Evolutionary conservation across 192 early-diverging fungal genomes (phyloP).

Genomic region (Geranomyces michiganensis): DNA sequence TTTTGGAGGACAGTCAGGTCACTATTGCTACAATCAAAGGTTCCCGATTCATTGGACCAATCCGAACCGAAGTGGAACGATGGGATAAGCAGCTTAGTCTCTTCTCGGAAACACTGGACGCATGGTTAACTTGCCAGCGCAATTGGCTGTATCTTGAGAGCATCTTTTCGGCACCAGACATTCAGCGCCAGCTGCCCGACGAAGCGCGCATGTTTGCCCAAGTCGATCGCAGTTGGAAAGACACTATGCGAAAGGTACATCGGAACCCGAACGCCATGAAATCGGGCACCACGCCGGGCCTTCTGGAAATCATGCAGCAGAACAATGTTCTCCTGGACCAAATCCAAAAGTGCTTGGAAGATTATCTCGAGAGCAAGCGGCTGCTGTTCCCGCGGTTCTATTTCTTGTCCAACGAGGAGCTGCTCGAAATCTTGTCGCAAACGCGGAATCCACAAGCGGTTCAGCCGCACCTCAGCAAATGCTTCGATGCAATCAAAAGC

Average conservation of each 20-base stretch:
- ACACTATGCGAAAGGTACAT: slow-evolving; percentile 58
- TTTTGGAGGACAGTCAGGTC: slow-evolving; percentile 63
- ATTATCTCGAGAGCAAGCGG: slow-evolving; percentile 63
- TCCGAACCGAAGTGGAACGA: slow-evolving; percentile 59
- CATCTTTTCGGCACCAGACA: slow-evolving; percentile 67
- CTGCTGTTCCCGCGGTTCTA: slow-evolving; percentile 67
- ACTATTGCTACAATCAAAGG: slow-evolving; percentile 64
- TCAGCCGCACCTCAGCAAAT: slow-evolving; percentile 64
- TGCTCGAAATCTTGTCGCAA: slow-evolving; percentile 66
- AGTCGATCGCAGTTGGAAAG: slow-evolving; percentile 66
- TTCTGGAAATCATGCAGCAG: slow-evolving; percentile 62
- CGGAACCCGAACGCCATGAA: slow-evolving; percentile 71
- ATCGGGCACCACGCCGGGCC: slow-evolving; percentile 57
- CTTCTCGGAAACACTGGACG: slow-evolving; percentile 62
- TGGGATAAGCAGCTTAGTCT: slow-evolving; percentile 63
- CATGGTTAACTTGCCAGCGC: slow-evolving; percentile 61
- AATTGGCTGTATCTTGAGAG: slow-evolving; percentile 66
- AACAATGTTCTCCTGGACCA: slow-evolving; percentile 63
- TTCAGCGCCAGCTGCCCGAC: slow-evolving; percentile 67
- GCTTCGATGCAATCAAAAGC: slow-evolving; percentile 66
- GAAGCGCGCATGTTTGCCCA: slow-evolving; percentile 65
- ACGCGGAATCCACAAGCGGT: slow-evolving; percentile 67
- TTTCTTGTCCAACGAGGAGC: slow-evolving; percentile 66
- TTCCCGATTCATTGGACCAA: slow-evolving; percentile 63
- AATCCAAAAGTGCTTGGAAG: slow-evolving; percentile 68